Evolutionary conservation across 2,329 filamentous ascomycete genomes (phyloP), one percentile per base, ranked within the genome.

Genomic region (Mycosphaerella sp.): DNA sequence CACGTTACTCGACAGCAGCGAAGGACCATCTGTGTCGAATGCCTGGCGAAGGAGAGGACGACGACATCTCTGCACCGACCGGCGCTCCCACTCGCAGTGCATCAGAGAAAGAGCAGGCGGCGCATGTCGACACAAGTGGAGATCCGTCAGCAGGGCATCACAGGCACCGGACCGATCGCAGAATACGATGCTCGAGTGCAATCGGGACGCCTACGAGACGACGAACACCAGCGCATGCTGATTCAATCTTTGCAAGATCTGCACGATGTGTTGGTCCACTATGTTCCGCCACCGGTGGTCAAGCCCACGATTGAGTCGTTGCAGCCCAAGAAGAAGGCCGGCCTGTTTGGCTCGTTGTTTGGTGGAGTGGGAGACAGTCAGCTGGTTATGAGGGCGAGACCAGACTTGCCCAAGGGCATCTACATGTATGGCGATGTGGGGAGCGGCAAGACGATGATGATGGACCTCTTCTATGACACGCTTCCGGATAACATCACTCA

Each of bases 381-480:
- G 36, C 29, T 62, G 6, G 54, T 61, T 34, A 62, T 74, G 55
- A 70, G 76, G 3, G 86, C 95, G 21, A 84, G 89, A 0, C 72
- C 78, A n/a, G 78, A 85, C 59, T 76, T 96, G 1, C 93, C 93
- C 0, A 86, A 89, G 61, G 93, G 93, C 0, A 74, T 98, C 32
- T 98, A 98, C 72, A 86, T 98, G 70, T 96, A 88, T 66, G 93
- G 93, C 55, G 93, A 98, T 69, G 93, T 98, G 2, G 93, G 93
- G 40, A 95, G 89, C 65, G 93, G 93, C 58, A 98, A 98, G 78
- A 98, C 93, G 2, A 98, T 98, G 93, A 78, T 98, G 68, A 98
- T 98, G 93, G 92, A 98, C 69, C 77, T 98, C 47, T 96, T 97
- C 72, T 95, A 91, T 74, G 91, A 97, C 60, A 96, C 92, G 0